A percentile compares a stretch with the other conserved stretches of the same genome.
These are phyloP conservation scores for Gyrodon lividus DNA, from an alignment of 768 basidiomycete genomes.

Conservation along the genomic window DNA sequence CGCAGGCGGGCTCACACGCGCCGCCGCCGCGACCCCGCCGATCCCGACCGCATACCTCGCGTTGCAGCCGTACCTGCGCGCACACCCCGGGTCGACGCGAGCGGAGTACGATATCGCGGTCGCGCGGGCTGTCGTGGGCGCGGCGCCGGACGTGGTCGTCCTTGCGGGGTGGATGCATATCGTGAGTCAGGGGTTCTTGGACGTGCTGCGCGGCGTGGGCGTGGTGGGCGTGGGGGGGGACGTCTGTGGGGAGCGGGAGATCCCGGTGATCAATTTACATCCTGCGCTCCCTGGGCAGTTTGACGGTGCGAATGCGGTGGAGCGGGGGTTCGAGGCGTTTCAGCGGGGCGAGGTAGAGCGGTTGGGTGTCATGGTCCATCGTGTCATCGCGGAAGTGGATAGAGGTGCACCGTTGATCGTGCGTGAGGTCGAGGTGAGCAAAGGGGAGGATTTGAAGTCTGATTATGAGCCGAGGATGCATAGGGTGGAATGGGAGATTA, in stretches of 20 bases:
- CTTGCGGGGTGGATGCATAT: conserved; percentile 99
- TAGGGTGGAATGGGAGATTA: conserved; percentile 81
- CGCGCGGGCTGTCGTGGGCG: conserved; percentile 61
- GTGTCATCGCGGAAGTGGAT: conserved; percentile 91
- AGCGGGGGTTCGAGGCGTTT: conserved; percentile 87
- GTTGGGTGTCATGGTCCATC: conserved; percentile 91
- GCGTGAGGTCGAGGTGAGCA: conserved; percentile 66
- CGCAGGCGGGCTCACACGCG: conserved; percentile 87
- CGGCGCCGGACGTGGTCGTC: conserved; percentile 80
- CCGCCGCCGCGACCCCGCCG: conserved; percentile 62
- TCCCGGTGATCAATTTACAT: conserved; percentile 94
- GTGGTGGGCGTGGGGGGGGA: conserved; percentile 35
- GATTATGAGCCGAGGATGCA: conserved; percentile 77
- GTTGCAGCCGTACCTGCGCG: conserved; percentile 80
- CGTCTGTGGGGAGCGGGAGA: conserved; percentile 33
- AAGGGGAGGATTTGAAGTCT: conserved; percentile 68
- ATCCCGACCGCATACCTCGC: conserved; percentile 84
- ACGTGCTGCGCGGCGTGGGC: conserved; percentile 50
- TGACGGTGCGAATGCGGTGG: conserved; percentile 90
- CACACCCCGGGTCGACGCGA: conserved; percentile 68
- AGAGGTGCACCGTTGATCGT: conserved; percentile 86
- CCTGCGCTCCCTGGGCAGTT: conserved; percentile 96
- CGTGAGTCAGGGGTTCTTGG: conserved; percentile 77
- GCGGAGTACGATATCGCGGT: conserved; percentile 85
- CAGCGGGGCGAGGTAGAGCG: conserved; percentile 73